These are phyloP conservation scores for Hygrocybe punicea DNA, from an alignment of 768 basidiomycete species.

Conservation along the genomic window DNA sequence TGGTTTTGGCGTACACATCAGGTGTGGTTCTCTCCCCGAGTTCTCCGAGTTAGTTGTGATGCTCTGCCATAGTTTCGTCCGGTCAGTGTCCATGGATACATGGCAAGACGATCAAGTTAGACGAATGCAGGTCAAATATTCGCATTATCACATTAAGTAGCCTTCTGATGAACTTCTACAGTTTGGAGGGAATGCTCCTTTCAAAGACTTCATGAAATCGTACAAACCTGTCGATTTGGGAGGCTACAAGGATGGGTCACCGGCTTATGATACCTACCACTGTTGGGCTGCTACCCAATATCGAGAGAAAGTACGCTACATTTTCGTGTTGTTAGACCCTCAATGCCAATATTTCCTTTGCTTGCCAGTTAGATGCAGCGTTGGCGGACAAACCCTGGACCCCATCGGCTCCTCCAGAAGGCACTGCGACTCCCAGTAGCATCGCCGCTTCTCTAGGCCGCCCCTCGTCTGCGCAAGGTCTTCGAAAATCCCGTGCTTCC, in stretches of 20 bases:
- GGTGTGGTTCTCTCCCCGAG: conserved; percentile 38
- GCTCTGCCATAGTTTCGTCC: conserved; percentile 64
- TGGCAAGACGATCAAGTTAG: conserved; percentile 87
- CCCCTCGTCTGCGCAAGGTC: conserved; percentile 73
- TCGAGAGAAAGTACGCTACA: conserved; percentile 72
- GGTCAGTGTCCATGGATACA: conserved; percentile 94
- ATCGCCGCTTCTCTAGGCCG: conserved; percentile 51
- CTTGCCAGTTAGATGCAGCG: conserved; percentile 67
- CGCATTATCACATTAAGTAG: neutral
- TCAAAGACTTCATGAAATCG: conserved; percentile 71
- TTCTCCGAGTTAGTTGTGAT: conserved; percentile 17
- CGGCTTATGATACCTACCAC: conserved; percentile 77
- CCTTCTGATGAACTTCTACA: conserved; percentile 28
- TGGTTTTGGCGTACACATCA: conserved; percentile 93
- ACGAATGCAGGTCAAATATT: conserved; percentile 74
- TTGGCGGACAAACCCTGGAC: conserved; percentile 77
- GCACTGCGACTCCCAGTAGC: conserved; percentile 34
- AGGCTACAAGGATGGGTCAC: conserved; percentile 62
- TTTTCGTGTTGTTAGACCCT: neutral
- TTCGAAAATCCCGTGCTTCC: conserved; percentile 82
- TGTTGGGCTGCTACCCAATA: conserved; percentile 95
- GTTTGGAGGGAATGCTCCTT: conserved; percentile 86
- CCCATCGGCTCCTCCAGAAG: conserved; percentile 65
- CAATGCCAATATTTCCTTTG: conserved; percentile 8
- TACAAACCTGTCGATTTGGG: conserved; percentile 65